A percentile compares a stretch with the other conserved stretches of the same genome.
phyloP scores from a whole-genome alignment of 78 protist genomes.

The Anaeramoeba ignava region DNA sequence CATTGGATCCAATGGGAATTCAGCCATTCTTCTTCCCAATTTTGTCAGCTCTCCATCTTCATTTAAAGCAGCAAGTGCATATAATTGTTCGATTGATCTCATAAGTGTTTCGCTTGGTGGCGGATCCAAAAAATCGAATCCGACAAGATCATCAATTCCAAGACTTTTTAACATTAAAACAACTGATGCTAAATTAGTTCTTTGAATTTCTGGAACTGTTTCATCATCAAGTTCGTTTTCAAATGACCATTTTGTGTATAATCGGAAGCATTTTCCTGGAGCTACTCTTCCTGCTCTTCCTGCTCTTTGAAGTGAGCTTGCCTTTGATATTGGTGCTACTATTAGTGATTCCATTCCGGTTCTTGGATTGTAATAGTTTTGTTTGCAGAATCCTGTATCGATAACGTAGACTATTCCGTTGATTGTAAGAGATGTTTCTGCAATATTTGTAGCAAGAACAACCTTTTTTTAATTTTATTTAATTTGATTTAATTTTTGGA shows the following conservation, averaged over 20 bases:
- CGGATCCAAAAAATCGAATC: slow-evolving; percentile 95
- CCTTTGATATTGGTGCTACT: slow-evolving; percentile 75
- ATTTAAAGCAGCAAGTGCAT: slow-evolving; percentile 75
- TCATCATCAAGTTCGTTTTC: slow-evolving; percentile 61
- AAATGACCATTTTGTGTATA: slow-evolving; percentile 87
- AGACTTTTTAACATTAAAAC: slow-evolving; percentile 76
- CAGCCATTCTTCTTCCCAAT: slow-evolving; percentile 89
- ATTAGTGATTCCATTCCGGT: slow-evolving; percentile 92
- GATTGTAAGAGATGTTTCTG: slow-evolving; percentile 93
- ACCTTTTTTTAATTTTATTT: slow-evolving; percentile 33
- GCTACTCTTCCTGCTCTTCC: slow-evolving; percentile 94
- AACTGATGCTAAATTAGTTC: slow-evolving; percentile 87
- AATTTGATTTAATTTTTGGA: too few relatives aligned
- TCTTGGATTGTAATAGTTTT: slow-evolving; percentile 74
- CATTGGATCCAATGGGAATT: slow-evolving; percentile 91
- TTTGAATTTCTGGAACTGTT: slow-evolving; percentile 93
- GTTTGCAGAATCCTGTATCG: slow-evolving; percentile 73
- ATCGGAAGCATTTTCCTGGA: slow-evolving; percentile 90
- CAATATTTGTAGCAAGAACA: slow-evolving; percentile 95
- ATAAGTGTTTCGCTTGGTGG: slow-evolving; percentile 95
- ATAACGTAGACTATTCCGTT: slow-evolving; percentile 11
- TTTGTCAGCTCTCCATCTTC: slow-evolving; percentile 90
- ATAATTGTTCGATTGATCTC: slow-evolving; percentile 79
- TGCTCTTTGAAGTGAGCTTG: slow-evolving; percentile 80
- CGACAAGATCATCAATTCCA: slow-evolving; percentile 87